These are phyloP conservation scores for Datura wrightii DNA, from an alignment of 257 asterid genomes.

Conservation along the genomic window DNA sequence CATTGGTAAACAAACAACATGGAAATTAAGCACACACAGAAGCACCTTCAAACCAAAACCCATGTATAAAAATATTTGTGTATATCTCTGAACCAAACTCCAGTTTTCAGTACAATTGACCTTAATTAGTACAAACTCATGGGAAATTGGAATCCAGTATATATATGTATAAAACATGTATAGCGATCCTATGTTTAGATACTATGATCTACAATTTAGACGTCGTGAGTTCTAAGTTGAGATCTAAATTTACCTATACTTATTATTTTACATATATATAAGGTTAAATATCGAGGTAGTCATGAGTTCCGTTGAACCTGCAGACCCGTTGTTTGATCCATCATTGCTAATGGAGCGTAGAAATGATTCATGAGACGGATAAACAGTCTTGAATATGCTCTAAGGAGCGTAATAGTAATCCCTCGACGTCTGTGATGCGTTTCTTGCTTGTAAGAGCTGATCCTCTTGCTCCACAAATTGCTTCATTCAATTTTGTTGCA, in stretches of 20 bases:
- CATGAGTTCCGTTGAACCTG: not conserved
- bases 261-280: not conserved
- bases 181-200: not conserved
- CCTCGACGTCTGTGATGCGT: conserved; percentile 55
- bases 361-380: conserved; percentile 1
- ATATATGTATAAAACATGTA: not conserved
- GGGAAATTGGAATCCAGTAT: not conserved
- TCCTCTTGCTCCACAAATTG: conserved; percentile 53
- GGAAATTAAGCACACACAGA: not conserved
- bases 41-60: not conserved
- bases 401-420: conserved; percentile 55
- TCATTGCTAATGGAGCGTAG: not conserved
- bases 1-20: not conserved
- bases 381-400: conserved; percentile 25
- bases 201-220: conserved; percentile 6
- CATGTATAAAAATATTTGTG: conserved; percentile 16
- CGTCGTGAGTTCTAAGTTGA: conserved; percentile 23
- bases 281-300: not conserved
- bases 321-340: not conserved
- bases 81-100: conserved; percentile 13
- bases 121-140: conserved; percentile 23
- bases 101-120: conserved; percentile 9
- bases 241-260: conserved; percentile 23
- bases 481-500: conserved; percentile 52
- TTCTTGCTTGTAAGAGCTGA: conserved; percentile 48